Evolutionary conservation across 495 filamentous ascomycete species (phyloP).

Genomic region (Zalerion maritima): DNA sequence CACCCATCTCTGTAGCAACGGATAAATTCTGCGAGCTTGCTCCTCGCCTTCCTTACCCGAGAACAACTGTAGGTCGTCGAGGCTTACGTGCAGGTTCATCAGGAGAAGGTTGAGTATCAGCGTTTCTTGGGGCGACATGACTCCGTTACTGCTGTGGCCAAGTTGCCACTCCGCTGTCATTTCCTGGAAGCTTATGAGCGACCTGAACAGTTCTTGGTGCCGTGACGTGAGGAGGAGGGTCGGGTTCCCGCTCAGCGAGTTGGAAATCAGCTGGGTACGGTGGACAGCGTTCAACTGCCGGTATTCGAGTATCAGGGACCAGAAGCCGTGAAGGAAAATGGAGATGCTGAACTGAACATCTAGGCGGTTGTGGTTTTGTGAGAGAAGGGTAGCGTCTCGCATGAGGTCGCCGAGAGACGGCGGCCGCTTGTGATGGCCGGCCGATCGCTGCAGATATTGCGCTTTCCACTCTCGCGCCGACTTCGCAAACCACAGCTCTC

Average conservation of each 20-base stretch:
- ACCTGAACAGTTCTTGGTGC: slow-evolving; percentile 32
- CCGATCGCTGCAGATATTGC: slow-evolving; percentile 22
- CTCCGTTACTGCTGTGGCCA: too few species aligned
- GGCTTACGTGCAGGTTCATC: slow-evolving; percentile 44
- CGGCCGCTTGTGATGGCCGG: slow-evolving; percentile 17
- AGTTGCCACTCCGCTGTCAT: slow-evolving; percentile 13
- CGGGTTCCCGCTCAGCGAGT: slow-evolving; percentile 17
- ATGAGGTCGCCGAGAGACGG: slow-evolving; percentile 37
- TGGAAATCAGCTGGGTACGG: slow-evolving; percentile 3
- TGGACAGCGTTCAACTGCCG: slow-evolving; percentile 38
- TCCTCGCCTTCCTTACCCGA: slow-evolving; percentile 48
- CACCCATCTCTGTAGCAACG: slow-evolving; percentile 39
- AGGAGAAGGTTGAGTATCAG: slow-evolving; percentile 40
- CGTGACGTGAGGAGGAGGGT: slow-evolving; percentile 34
- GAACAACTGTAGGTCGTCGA: slow-evolving; percentile 51
- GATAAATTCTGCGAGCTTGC: slow-evolving; percentile 38
- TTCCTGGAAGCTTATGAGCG: slow-evolving; percentile 15
- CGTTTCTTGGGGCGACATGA: slow-evolving; percentile 21
- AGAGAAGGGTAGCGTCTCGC: slow-evolving; percentile 34
- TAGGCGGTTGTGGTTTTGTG: slow-evolving; percentile 22
- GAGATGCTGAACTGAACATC: slow-evolving; percentile 36
- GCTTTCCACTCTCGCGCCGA: slow-evolving; percentile 42
- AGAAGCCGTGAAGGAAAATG: slow-evolving; percentile 41
- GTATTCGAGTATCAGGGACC: slow-evolving; percentile 44
- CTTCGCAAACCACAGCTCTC: slow-evolving; percentile 40